Conservation (phyloP, 345 rosid species). For the Trapa bicornis region DNA sequence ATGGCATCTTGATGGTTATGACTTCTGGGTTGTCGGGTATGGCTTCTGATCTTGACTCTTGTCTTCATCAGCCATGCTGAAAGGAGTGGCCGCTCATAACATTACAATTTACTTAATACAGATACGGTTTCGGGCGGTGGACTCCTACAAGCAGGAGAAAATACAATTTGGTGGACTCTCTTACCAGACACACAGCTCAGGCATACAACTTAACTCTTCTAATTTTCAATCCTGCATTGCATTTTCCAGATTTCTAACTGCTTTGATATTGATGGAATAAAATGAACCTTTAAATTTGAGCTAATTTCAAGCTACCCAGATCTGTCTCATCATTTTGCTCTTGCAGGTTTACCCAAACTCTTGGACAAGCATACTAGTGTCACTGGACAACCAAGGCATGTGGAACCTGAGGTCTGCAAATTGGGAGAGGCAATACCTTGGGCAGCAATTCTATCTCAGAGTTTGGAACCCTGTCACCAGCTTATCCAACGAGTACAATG, state of each 20-base stretch:
- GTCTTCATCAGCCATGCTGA: no score
- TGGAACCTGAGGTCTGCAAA: conserved; percentile 90
- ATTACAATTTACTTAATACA: neutral
- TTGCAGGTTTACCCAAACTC: conserved; percentile 74
- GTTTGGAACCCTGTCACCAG: conserved; percentile 54
- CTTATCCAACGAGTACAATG: conserved; percentile 55
- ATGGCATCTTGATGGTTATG: conserved; percentile 22
- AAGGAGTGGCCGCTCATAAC: neutral
- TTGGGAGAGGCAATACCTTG: conserved; percentile 83
- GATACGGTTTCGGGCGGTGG: conserved; percentile 18
- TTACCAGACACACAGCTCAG: conserved; percentile 20
- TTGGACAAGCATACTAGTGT: conserved; percentile 68
- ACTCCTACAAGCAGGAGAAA: conserved; percentile 13
- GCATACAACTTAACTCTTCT: conserved; percentile 2
- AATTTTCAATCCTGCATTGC: no score
- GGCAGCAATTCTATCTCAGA: conserved; percentile 75
- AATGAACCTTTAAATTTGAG: no score
- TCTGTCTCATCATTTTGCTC: neutral
- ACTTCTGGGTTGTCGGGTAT: conserved; percentile 22
- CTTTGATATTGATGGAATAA: no score
- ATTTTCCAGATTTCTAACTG: no score
- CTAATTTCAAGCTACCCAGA: no score
- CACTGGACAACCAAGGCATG: conserved; percentile 92
- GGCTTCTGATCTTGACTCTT: neutral
- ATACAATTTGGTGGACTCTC: conserved; percentile 16